Base-by-base conservation (phyloP, 1,139 yeast species). In the Maudiozyma humilis region DNA sequence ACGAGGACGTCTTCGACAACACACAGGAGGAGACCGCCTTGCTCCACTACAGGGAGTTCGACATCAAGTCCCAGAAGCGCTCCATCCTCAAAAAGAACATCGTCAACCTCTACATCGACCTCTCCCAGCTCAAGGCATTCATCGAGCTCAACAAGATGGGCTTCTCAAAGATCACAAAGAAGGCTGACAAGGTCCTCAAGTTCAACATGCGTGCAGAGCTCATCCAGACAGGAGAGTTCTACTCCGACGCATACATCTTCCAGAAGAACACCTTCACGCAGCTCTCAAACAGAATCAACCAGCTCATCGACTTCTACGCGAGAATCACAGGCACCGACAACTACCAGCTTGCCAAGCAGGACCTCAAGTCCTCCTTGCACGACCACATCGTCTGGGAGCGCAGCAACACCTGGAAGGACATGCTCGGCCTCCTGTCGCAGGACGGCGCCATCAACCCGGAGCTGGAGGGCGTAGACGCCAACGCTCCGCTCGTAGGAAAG, bases 351-450 rank as follows among this genome's bases (percentile, higher is more conserved):
- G 60, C 63, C 36, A 50, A 49, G 31, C 46, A 48, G 23, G 81
- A 76, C 52, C 67, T 81, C 50, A 76, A 79, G 42, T 72, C 81
- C 3, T 79, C 75, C 54, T 66, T 81, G 47, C 73, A 84, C 57
- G 87, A 81, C 50, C 85, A 79, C 56, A 82, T 81, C 42, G 85
- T 81, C 8, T 81, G 86, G 82, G 86, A 80, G 60, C 70, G 86
- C 64, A 77, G 79, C 49, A 79, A 84, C 0, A 79, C 79, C 4
- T 80, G 86, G 86, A 75, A 80, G 56, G 85, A 79, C 56, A 76
- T 79, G 79, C 69, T 79, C 48, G 82, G 83, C 1, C 62, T 79
- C 45, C 81, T 78, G 53, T 71, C 79, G 47, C 71, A 72, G 40
- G 57, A 60, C 25, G 60, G 58, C 23, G 60, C 55, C 30, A 46